These are phyloP conservation scores for sweet orange (Citrus sinensis) DNA, from an alignment of 345 rosid genomes.

Conservation along the genomic window DVS_A1.0 CM039163.1:4841501-4842000, in stretches of 20 bases:
- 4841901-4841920: slow-evolving; percentile 8
- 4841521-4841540: not conserved
- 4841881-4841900: not conserved
- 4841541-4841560: not conserved
- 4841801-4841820: slow-evolving; percentile 7
- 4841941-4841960: not conserved
- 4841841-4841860: not conserved
- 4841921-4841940: slow-evolving; percentile 9
- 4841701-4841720: slow-evolving; percentile 28
- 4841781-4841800: not conserved
- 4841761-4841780: slow-evolving; percentile 25
- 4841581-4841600: too few relatives aligned
- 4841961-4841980: not conserved
- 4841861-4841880: too few relatives aligned
- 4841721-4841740: not conserved
- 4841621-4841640: not conserved
- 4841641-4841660: not conserved
- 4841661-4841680: not conserved
- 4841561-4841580: not conserved
- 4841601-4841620: not conserved
- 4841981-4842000: too few relatives aligned
- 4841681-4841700: not conserved
- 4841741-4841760: too few relatives aligned
- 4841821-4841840: slow-evolving; percentile 8
- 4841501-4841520: too few relatives aligned